Base-by-base conservation (phyloP, 2,329 filamentous ascomycete genomes). In the Talaromyces sp. region DNA sequence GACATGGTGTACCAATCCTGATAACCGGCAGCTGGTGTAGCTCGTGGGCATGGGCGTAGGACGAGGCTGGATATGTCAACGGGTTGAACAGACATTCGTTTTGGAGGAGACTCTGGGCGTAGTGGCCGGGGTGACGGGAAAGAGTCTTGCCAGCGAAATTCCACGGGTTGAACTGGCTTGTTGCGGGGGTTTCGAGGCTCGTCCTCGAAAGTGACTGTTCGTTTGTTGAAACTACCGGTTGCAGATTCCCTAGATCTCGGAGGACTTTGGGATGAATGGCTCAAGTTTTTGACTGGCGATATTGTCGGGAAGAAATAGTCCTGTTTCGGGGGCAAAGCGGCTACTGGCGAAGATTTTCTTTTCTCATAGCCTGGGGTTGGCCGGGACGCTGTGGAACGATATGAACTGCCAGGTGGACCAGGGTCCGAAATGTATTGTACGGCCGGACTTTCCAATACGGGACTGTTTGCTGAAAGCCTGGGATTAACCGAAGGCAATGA, bases 1-100 rank as follows among this genome's bases (percentile, higher is more conserved):
- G 85, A 85, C 4, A 97, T 80, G 0, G 88, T 93, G 63, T 92
- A 86, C 90, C 93, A 97, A 68, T 95, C 91, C 63, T 88, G 80
- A 63, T 87, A 82, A 1, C 87, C 86, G 10, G 83, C 77, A 13
- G 85, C 82, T 11, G 85, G 84, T 4, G 81, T 77, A 43, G 82
- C 84, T 62, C 90, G 83, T 7, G 87, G 88, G 67, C 93, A 96
- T 2, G 86, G 81, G 3, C 89, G 85, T 14, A 93, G 80, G 29
- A 64, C 69, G 49, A 72, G 63, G 65, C 54, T 46, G 10, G 57
- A 50, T 24, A 58, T 13, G n/a, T 56, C 60, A 32, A 32, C 35
- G 14, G 19, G 8, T 13, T 50, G 55, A n/a, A 29, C 3, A 27
- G 62, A 55, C 5, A 58, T 24, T 46, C 58, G 60, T 56, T 65